Base-by-base conservation (phyloP, 768 basidiomycete species). In the Grammothele lineata region DNA sequence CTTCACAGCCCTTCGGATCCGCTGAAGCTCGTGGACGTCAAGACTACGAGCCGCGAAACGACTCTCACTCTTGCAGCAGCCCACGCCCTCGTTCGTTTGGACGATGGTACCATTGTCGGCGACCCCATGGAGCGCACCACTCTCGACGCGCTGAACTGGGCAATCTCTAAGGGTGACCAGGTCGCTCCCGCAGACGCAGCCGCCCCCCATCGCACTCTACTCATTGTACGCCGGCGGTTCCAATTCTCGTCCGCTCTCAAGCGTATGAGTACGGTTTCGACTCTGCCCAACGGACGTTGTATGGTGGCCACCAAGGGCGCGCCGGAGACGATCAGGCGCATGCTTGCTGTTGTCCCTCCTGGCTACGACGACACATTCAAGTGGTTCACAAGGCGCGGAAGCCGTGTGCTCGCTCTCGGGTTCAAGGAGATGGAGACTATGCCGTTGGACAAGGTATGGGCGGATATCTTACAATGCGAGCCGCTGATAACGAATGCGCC, bases 51-150 rank as follows among this genome's bases (percentile, higher is more conserved):
- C 1, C 74, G 79, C 40, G 84, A 91, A 54, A 97, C 96, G 0
- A 90, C 83, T 4, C 70, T 87, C 1, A 89, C 91, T 53, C 81
- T 99, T 19, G 95, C 95, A 18, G 83, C 93, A 8, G 94, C 96
- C 1, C 96, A 99, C 59, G 95, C 96, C 0, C 72, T 99, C 10
- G 96, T 98, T 32, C 77, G 87, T 38, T 75, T 99, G 21, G 95
- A 99, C 57, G 95, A 98, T 57, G 95, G 92, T 8, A 85, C 85
- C 1, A 71, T 94, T 30, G 94, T 98, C 35, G 96, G 96, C 3
- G 96, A 99, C 63, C 96, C 96, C 0, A 99, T 99, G 96, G 96
- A 99, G 68, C 93, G 94, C 70, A 94, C 90, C 0, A 95, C 96
- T 0, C 72, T 98, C 6, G 88, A 90, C 51, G 85, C 92, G 2